Base-by-base conservation (phyloP, 441 rosid species). In the Bocquillonia castaneifolia region DNA sequence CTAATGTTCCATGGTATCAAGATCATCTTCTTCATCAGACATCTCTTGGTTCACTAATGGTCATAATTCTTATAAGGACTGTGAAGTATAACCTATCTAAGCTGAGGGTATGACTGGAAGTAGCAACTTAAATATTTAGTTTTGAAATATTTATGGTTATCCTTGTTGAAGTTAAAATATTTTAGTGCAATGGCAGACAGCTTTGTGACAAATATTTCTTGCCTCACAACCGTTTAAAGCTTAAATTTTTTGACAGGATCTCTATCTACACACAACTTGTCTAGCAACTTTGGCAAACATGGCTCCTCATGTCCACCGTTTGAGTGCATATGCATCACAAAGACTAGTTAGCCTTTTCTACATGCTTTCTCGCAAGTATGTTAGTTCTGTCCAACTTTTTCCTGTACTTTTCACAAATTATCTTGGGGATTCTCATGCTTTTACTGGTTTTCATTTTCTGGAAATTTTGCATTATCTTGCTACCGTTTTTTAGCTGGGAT, bases 281-380 rank as follows among this genome's bases (percentile, higher is more conserved):
- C 84, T 95, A 29, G 99, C 99, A 45, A 90, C 96, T 63, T 81
- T 95, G 82, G 99, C 98, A 68, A 95, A 95, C 85, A 95, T 92
- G 96, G 99, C 98, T 55, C 99, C 99, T 75, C 99, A 95, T 82
- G 85, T 85, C 72, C 93, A 92, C 79, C 97, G 86, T 44, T 81
- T 95, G 83, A 95, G 97, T 85, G 94, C 96, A 73, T 92, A 92
- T 82, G 98, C 99, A 76, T 95, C 98, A 23, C 97, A 95, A 82
- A 88, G 97, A 75, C 85, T 95, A 60, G 93, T 95, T 84, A 95
- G 98, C 80, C 97, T 95, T 69, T 95, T 95, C 81, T 81, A 88
- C 75, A 95, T 95, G 99, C 93, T 95, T 72, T 92, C 99, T 53
- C 88, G 91, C 76, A 95, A 95, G 99, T 95, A 88, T 39, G 88